These are phyloP conservation scores for Aspergillus transmontanensis DNA, from an alignment of 2,329 filamentous ascomycete genomes.

Conservation along the genomic window DNA sequence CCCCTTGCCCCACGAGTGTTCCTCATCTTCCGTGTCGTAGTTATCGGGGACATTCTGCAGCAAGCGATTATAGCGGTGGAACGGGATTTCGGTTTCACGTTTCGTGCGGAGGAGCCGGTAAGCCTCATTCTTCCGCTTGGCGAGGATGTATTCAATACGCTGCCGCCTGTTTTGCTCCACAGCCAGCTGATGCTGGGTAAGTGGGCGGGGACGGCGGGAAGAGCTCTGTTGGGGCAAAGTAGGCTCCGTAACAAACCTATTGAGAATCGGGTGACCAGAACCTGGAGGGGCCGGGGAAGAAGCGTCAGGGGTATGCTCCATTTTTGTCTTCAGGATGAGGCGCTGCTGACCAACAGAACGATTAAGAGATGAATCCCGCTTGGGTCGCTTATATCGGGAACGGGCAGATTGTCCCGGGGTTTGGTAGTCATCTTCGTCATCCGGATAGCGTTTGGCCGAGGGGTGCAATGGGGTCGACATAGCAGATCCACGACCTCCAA, in stretches of 20 bases:
- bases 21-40: constrained; percentile 52
- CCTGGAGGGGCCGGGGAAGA: constrained; percentile 48
- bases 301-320: constrained; percentile 46
- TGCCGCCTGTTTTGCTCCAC: constrained; percentile 52
- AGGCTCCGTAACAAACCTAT: constrained; percentile 42
- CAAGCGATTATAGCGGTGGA: constrained; percentile 45
- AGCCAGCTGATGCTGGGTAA: constrained; percentile 54
- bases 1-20: constrained; percentile 45
- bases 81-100: constrained; percentile 43
- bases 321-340: constrained; percentile 48
- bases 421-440: constrained; percentile 47
- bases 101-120: constrained; percentile 40
- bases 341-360: constrained; percentile 42
- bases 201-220: constrained; percentile 47
- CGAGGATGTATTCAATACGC: constrained; percentile 51
- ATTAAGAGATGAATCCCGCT: constrained; percentile 40
- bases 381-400: constrained; percentile 43
- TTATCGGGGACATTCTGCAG: constrained; percentile 46
- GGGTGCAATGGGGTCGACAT: constrained; percentile 43
- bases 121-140: constrained; percentile 43
- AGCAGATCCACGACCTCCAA: constrained; percentile 27
- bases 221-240: constrained; percentile 31
- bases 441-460: constrained; percentile 35
- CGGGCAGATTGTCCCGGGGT: constrained; percentile 40
- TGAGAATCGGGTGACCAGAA: constrained; percentile 44